Base-by-base conservation (phyloP, 208 protist species). In the Leishmania lainsoni region DNA sequence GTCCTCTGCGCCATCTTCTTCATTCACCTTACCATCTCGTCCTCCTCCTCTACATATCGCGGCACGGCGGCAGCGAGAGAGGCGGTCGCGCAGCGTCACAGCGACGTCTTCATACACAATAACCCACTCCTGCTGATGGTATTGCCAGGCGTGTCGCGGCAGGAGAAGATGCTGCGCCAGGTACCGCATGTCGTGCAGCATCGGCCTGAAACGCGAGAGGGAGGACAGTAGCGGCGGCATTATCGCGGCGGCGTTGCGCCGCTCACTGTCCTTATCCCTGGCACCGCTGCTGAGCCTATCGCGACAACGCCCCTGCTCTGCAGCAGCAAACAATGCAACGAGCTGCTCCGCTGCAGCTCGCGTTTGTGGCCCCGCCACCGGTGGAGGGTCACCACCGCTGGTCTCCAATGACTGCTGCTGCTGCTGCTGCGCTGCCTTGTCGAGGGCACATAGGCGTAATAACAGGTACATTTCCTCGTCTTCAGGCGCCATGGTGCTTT, bases 91-190 rank as follows among this genome's bases (percentile, higher is more conserved):
- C 52, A 94, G 85, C 26, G 85, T 93, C 56, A 93, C 75, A 14
- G 68, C 75, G 32, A 91, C 90, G 65, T 95, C 91, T 78, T 94
- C 93, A 49, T 88, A 76, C n/a, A 94, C 68, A 16, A 92, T 75
- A 16, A 96, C 81, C 91, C 93, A 96, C 32, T 80, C 81, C 71
- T 91, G 85, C 70, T 89, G 88, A 45, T 91, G 80, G 51, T 92
- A 81, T 49, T 86, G 87, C 65, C 94, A 77, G 26, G 94, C 84
- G 73, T 92, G 85, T 5, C 91, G 80, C 9, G 93, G 93, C 42
- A 89, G 61, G 0, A 90, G 74, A 45, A 96, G 51, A 22, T 92
- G 90, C 59, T 51, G 76, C 20, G 89, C 79, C 17, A 96, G 72
- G 16, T 78, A 79, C 10, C 76, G 76, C 85, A 92, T 84, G 69